Conservation (phyloP, 2,329 filamentous ascomycete genomes). For the Dothistroma pini region DNA sequence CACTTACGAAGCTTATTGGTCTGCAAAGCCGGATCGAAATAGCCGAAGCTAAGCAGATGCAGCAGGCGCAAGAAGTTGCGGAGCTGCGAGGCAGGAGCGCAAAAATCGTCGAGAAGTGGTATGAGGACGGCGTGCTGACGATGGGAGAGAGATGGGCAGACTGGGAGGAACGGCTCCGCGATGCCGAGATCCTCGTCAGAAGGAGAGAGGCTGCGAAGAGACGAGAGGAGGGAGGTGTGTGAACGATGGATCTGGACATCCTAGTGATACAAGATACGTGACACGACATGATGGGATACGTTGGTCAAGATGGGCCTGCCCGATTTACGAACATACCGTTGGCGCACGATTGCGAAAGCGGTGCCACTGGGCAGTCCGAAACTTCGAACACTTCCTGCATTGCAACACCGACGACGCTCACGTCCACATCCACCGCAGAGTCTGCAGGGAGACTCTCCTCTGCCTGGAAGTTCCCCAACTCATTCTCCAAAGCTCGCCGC, state of each 20-base stretch:
- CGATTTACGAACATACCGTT: neutral
- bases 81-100: constrained; percentile 63
- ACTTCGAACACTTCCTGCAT: neutral
- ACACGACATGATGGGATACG: neutral
- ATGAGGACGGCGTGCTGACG: constrained; percentile 66
- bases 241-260: constrained; percentile 1
- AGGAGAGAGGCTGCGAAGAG: constrained; percentile 58
- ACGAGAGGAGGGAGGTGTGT: constrained; percentile 47
- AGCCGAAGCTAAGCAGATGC: constrained; percentile 57
- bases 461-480: neutral
- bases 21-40: constrained; percentile 61
- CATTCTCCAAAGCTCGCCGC: neutral
- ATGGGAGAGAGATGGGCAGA: constrained; percentile 67
- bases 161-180: constrained; percentile 64
- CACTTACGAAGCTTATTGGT: constrained; percentile 53
- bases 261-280: neutral
- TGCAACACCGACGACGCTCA: neutral
- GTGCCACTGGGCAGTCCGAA: neutral
- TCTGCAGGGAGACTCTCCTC: neutral
- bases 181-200: constrained; percentile 62
- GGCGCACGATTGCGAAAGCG: neutral
- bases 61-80: constrained; percentile 60
- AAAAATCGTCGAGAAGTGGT: constrained; percentile 56
- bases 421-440: neutral
- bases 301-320: neutral